Evolutionary conservation across 2,329 filamentous ascomycete species (phyloP).

Genomic region (Lojkania enalia): DNA sequence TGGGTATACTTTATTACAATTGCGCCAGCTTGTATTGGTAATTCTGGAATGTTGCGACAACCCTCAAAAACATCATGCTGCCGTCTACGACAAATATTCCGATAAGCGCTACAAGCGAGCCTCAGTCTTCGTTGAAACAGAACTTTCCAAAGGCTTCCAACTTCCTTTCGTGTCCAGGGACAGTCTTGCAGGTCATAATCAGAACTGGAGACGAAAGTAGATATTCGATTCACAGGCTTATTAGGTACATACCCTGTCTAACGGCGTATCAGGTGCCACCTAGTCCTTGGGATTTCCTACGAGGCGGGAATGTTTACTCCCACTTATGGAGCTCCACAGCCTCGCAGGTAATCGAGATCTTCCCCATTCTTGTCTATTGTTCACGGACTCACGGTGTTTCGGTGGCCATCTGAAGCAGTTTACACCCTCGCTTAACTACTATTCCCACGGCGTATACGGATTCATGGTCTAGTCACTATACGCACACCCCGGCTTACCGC

Average conservation of each 20-base stretch:
- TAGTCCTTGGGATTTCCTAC: not conserved
- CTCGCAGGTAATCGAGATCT: constrained; percentile 16
- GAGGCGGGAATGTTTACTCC: not conserved
- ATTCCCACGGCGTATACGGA: constrained; percentile 29
- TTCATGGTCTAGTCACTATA: constrained; percentile 24
- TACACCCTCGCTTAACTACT: constrained; percentile 23
- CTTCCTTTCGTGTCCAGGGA: constrained; percentile 49
- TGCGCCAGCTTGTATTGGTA: constrained; percentile 74
- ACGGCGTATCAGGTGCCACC: constrained; percentile 25
- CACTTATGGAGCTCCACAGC: not conserved
- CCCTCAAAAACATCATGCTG: constrained; percentile 77
- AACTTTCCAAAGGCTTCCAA: constrained; percentile 66
- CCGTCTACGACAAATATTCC: constrained; percentile 90
- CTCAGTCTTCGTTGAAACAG: constrained; percentile 75
- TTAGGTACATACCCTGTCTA: constrained; percentile 30
- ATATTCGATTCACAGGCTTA: constrained; percentile 24
- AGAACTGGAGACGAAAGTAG: constrained; percentile 46
- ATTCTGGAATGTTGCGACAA: constrained; percentile 87
- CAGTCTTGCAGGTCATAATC: constrained; percentile 35
- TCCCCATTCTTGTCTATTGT: constrained; percentile 47
- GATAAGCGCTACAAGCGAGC: constrained; percentile 86
- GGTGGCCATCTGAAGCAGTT: constrained; percentile 28
- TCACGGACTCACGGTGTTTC: constrained; percentile 37
- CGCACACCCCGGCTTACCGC: not conserved
- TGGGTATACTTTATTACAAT: constrained; percentile 84